These are phyloP conservation scores for Solanum piurae DNA, from an alignment of 257 asterid species.

Conservation along the genomic window DNA sequence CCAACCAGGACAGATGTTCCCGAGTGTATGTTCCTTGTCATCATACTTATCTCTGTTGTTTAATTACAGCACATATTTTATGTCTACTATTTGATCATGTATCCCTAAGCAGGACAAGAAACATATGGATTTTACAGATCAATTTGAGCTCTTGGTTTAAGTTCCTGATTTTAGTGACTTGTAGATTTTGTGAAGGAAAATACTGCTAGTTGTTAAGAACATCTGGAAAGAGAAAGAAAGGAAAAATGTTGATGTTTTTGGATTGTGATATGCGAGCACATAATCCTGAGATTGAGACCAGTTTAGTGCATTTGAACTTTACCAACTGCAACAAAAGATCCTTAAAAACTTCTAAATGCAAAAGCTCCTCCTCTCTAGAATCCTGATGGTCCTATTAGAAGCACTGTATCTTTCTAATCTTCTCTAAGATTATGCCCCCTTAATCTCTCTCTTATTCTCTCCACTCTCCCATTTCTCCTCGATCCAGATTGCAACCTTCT, in stretches of 20 bases:
- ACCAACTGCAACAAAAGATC: not conserved
- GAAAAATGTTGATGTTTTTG: not conserved
- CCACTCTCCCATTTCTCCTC: not conserved
- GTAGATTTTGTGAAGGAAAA: not conserved
- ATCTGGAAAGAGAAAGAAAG: not conserved
- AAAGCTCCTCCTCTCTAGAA: not conserved
- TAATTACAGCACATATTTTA: not conserved
- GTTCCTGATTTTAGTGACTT: not conserved
- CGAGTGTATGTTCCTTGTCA: slow-evolving; percentile 61
- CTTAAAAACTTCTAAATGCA: not conserved
- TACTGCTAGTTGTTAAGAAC: not conserved
- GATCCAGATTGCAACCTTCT: not conserved
- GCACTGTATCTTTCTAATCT: not conserved
- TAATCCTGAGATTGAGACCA: not conserved
- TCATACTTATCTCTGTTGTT: slow-evolving; percentile 6
- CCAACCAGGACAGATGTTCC: slow-evolving; percentile 97
- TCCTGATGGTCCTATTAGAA: not conserved
- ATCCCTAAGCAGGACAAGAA: not conserved
- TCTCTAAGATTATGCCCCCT: not conserved
- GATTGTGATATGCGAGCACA: not conserved
- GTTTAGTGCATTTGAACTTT: not conserved
- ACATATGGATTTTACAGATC: not conserved
- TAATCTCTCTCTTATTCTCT: not conserved
- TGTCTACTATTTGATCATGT: not conserved
- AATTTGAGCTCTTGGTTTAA: not conserved